These are phyloP conservation scores for Jasminum sambac DNA, from an alignment of 257 asterid species.

Conservation along the genomic window DNA sequence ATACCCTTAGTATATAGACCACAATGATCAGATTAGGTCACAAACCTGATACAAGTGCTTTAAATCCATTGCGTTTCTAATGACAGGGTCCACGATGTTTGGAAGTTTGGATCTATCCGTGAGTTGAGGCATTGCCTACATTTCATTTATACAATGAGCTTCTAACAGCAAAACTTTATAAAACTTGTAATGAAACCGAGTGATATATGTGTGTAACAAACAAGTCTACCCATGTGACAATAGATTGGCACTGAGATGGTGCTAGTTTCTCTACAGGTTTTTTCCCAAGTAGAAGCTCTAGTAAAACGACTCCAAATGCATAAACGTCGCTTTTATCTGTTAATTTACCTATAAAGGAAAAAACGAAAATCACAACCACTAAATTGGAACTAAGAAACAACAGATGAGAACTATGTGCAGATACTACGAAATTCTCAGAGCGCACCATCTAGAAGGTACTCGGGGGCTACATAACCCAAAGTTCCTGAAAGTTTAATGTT, in stretches of 20 bases:
- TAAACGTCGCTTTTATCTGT: constrained; percentile 83
- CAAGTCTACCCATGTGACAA: constrained; percentile 67
- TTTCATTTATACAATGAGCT: constrained; percentile 16
- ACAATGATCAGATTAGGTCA: not conserved
- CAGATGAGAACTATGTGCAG: not conserved
- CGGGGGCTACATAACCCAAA: constrained; percentile 81
- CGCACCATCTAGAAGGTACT: constrained; percentile 69
- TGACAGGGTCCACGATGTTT: constrained; percentile 65
- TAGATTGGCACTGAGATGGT: constrained; percentile 59
- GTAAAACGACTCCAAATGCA: constrained; percentile 73
- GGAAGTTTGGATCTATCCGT: constrained; percentile 71
- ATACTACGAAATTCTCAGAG: constrained; percentile 5
- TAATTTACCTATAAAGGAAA: constrained; percentile 42
- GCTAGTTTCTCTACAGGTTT: constrained; percentile 62
- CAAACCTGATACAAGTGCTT: constrained; percentile 70
- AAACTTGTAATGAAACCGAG: not conserved
- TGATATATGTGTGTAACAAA: not conserved
- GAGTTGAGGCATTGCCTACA: constrained; percentile 88
- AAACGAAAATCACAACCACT: not conserved
- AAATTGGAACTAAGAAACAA: not conserved
- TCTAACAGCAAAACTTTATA: constrained; percentile 9
- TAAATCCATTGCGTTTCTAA: constrained; percentile 54
- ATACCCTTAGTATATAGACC: too few species aligned
- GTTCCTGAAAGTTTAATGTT: constrained; percentile 74
- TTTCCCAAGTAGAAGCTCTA: constrained; percentile 75